Conservation (phyloP, 2,329 filamentous ascomycete species). For the Apiospora pterosperma region DNA sequence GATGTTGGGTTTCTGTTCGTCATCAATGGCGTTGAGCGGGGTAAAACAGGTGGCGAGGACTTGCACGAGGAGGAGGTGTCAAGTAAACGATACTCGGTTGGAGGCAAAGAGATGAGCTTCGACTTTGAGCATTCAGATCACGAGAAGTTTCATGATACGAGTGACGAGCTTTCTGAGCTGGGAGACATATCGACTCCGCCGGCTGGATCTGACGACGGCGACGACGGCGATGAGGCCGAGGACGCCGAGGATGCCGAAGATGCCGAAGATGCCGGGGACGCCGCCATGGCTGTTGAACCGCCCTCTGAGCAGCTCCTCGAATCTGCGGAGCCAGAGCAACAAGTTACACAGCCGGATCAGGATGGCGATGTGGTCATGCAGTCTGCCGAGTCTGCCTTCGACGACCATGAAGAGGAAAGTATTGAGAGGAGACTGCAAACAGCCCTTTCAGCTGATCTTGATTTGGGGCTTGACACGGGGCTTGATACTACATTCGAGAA, state of each 20-base stretch:
- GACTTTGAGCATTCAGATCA: slow-evolving; percentile 64
- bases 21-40: slow-evolving; percentile 60
- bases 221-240: slow-evolving; percentile 28
- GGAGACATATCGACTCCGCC: slow-evolving; percentile 39
- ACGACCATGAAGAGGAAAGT: not conserved
- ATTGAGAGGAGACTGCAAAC: not conserved
- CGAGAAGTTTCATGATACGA: slow-evolving; percentile 54
- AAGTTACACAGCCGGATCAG: not conserved
- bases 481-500: not conserved
- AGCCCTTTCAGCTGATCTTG: not conserved
- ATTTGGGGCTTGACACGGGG: not conserved
- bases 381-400: slow-evolving; percentile 5
- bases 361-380: slow-evolving; percentile 7
- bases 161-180: slow-evolving; percentile 47
- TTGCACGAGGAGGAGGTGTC: slow-evolving; percentile 47
- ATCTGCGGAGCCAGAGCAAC: slow-evolving; percentile 14
- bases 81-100: slow-evolving; percentile 48
- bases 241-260: slow-evolving; percentile 21
- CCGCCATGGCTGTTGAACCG: slow-evolving; percentile 8
- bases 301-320: slow-evolving; percentile 9
- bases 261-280: slow-evolving; percentile 24
- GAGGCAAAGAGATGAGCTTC: slow-evolving; percentile 70
- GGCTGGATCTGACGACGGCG: slow-evolving; percentile 26
- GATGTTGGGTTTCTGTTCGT: slow-evolving; percentile 66
- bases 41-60: slow-evolving; percentile 57